A percentile compares a stretch with the other conserved stretches of the same genome.
Conservation (phyloP, 208 protist species). For the Herpetomonas muscarum region DNA sequence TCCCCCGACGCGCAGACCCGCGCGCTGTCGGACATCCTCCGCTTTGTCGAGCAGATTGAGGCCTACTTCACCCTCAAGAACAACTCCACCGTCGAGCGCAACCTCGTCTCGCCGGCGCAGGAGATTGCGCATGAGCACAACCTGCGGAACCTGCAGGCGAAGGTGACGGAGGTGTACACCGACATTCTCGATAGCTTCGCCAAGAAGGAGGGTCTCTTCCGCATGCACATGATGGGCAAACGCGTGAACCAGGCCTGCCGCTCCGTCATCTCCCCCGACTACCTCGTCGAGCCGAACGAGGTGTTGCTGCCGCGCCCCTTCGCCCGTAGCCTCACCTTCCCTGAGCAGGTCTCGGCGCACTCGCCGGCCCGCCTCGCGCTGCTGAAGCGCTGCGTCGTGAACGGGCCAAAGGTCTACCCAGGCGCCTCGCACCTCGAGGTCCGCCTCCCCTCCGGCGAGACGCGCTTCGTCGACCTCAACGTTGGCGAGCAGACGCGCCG, state of each 20-base stretch:
- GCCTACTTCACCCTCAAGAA: constrained; percentile 66
- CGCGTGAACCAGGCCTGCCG: constrained; percentile 99
- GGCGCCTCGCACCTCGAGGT: constrained; percentile 97
- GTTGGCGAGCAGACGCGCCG: constrained; percentile 64
- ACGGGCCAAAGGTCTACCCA: constrained; percentile 97
- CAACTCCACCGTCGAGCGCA: constrained; percentile 49
- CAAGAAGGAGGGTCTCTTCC: constrained; percentile 99
- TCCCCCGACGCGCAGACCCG: constrained; percentile 63
- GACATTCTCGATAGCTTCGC: constrained; percentile 91
- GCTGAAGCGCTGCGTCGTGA: constrained; percentile 95
- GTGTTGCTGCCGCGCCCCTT: constrained; percentile 93
- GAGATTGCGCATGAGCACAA: constrained; percentile 79
- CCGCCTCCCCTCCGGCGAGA: constrained; percentile 60
- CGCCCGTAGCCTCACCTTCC: constrained; percentile 95
- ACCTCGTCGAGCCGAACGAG: constrained; percentile 95
- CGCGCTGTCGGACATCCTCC: constrained; percentile 64
- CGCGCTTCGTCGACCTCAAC: constrained; percentile 77
- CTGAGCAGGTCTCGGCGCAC: constrained; percentile 89
- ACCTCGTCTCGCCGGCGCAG: constrained; percentile 37
- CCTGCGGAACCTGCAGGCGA: constrained; percentile 79
- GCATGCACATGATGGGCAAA: constrained; percentile 99
- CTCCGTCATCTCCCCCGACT: constrained; percentile 99
- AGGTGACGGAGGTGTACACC: constrained; percentile 80
- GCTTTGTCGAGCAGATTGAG: constrained; percentile 83
- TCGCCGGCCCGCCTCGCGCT: constrained; percentile 67